Percentiles rank a stretch among this genome's conserved stretches.
phyloP scores from a whole-genome alignment of 805 yeast genomes.

The Yarrowia alimentaria region DNA sequence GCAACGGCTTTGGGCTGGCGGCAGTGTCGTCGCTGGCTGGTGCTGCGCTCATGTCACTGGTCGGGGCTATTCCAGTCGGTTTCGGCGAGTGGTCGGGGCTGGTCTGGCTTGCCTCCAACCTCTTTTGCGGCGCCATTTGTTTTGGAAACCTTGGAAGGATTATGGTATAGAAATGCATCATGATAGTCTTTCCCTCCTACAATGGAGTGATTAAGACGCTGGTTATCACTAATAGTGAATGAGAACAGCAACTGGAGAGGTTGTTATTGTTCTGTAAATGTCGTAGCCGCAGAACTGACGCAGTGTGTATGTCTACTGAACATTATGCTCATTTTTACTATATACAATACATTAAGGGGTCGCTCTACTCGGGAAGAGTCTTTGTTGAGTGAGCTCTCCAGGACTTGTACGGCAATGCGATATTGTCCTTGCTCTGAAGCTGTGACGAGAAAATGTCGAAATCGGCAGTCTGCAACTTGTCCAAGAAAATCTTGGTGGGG shows the following conservation, averaged over 20 bases:
- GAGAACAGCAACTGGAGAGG: no score
- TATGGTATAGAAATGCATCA: background rate
- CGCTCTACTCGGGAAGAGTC: background rate
- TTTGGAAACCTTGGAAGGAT: constrained; percentile 43
- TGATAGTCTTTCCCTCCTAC: no score
- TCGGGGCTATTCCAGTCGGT: constrained; percentile 35
- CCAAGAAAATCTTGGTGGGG: constrained; percentile 63
- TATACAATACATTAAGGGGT: no score
- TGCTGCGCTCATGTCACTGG: constrained; percentile 38
- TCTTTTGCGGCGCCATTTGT: constrained; percentile 41
- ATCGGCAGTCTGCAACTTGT: constrained; percentile 57
- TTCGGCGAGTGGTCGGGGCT: constrained; percentile 31
- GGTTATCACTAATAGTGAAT: no score
- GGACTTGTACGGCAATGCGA: constrained; percentile 3
- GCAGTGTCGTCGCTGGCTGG: constrained; percentile 31
- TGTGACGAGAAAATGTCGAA: constrained; percentile 52
- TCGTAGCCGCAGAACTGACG: no score
- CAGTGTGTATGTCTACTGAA: no score
- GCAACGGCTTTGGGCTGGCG: constrained; percentile 41
- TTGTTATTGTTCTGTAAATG: no score
- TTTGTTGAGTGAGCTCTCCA: constrained; percentile 11
- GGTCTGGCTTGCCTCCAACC: constrained; percentile 37
- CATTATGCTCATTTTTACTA: background rate
- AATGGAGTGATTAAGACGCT: no score
- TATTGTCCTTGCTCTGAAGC: constrained; percentile 12